Base-by-base conservation (phyloP, 495 filamentous ascomycete genomes). In the Penicillium goetzii region DNA sequence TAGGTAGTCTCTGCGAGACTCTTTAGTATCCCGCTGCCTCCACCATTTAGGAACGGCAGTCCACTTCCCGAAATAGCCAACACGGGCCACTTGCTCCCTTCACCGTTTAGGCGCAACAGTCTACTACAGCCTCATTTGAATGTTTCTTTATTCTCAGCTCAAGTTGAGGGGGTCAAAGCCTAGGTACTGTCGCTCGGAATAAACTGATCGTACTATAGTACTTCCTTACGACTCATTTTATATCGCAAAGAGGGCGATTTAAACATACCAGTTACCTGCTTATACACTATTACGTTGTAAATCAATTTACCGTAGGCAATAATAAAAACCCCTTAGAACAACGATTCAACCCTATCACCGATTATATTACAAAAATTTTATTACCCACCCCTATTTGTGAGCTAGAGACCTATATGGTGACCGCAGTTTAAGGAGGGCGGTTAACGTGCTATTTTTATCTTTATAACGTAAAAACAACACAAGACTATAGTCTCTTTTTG, bases 361-460 rank as follows among this genome's bases (percentile, higher is more conserved):
- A 49, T 49, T 49, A 23, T 5, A 21, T 33, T 11, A 38, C 5
- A 56, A 56, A 38, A 30, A 38, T 56, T 56, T 56, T 56, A 56
- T 56, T 38, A 21, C 4, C 52, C 52, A 54, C 51, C 25, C 23
- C n/a, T 17, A 19, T 34, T 54, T 38, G 30, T 38, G 30, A 33
- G 30, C 52, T 23, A 5, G 52, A 2, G 52, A 38, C 33, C 52
- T 11, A 56, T 56, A 56, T 56, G 15, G 52, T 56, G 52, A 56
- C 52, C 2, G 52, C 30, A 56, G 30, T 56, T 56, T 56, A 6
- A 19, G 30, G 28, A 56, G 52, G 52, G 52, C 52, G 52, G 12
- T 56, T 56, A 56, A 56, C 52, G 52, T 56, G 52, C 25, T 30
- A 56, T 56, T 56, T 56, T 56, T 56, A 30, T 56, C 52, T 56